Evolutionary conservation across 2,329 filamentous ascomycete genomes (phyloP).

Genomic region (Sodiomyces alkalinus): DNA sequence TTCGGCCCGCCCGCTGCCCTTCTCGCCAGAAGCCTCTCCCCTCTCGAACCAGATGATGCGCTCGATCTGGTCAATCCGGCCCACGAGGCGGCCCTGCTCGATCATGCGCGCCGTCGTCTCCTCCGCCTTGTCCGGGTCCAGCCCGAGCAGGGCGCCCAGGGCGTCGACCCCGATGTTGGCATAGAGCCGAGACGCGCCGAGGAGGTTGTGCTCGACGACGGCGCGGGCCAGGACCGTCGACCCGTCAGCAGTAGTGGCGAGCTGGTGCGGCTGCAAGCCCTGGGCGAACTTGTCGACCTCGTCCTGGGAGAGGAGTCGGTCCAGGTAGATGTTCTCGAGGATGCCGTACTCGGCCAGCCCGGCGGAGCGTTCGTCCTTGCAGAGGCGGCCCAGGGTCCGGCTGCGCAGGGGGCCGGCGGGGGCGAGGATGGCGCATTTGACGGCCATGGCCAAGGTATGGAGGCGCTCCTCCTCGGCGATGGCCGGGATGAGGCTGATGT

Average conservation of each 20-base stretch:
- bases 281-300: slow-evolving; percentile 80
- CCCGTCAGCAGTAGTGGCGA: slow-evolving; percentile 78
- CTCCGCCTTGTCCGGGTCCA: slow-evolving; percentile 71
- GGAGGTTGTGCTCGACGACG: slow-evolving; percentile 89
- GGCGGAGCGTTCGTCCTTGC: slow-evolving; percentile 78
- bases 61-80: slow-evolving; percentile 89
- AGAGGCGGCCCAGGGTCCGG: slow-evolving; percentile 65
- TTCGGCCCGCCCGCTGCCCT: slow-evolving; percentile 50
- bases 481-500: slow-evolving; percentile 60
- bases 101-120: slow-evolving; percentile 90
- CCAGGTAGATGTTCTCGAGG: slow-evolving; percentile 93
- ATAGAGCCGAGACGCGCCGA: slow-evolving; percentile 69
- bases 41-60: slow-evolving; percentile 74
- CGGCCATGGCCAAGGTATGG: slow-evolving; percentile 70
- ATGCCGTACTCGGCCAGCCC: slow-evolving; percentile 71
- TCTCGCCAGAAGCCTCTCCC: slow-evolving; percentile 53
- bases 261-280: slow-evolving; percentile 71
- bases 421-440: slow-evolving; percentile 83
- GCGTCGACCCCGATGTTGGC: slow-evolving; percentile 63
- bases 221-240: slow-evolving; percentile 87
- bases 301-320: slow-evolving; percentile 63
- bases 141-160: slow-evolving; percentile 61
- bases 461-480: slow-evolving; percentile 80
- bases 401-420: slow-evolving; percentile 79
- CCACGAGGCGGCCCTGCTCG: slow-evolving; percentile 76